Evolutionary conservation across 495 filamentous ascomycete species (phyloP).

Genomic region (Elasticomyces elasticus): DNA sequence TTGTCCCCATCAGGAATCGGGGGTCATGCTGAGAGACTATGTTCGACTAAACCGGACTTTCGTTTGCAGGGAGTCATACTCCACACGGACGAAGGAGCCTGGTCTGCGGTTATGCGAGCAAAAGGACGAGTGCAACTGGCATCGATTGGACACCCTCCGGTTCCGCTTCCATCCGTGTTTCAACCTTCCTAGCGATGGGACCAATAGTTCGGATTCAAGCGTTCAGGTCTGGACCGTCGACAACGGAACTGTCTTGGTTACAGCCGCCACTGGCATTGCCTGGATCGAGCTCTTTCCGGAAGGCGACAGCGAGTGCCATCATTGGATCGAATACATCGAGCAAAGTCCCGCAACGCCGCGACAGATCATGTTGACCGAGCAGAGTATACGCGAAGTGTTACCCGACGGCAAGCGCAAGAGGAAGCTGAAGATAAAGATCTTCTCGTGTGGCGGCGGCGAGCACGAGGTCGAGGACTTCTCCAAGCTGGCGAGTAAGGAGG

Average conservation of each 20-base stretch:
- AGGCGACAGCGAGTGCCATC: slow-evolving; percentile 62
- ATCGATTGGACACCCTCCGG: slow-evolving; percentile 74
- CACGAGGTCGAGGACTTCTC: slow-evolving; percentile 65
- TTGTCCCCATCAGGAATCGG: slow-evolving; percentile 75
- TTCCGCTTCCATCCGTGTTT: slow-evolving; percentile 91
- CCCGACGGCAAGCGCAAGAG: slow-evolving; percentile 61
- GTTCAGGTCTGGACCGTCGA: slow-evolving; percentile 84
- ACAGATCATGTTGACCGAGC: slow-evolving; percentile 63
- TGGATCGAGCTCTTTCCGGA: slow-evolving; percentile 73
- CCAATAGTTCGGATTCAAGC: slow-evolving; percentile 58
- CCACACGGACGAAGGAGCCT: slow-evolving; percentile 70
- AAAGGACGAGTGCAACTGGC: slow-evolving; percentile 79
- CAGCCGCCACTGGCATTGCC: slow-evolving; percentile 68
- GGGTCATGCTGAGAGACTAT: slow-evolving; percentile 84
- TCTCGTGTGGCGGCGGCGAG: slow-evolving; percentile 62
- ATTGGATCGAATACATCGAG: slow-evolving; percentile 68
- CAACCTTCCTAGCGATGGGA: slow-evolving; percentile 63
- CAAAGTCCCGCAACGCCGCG: slow-evolving; percentile 51
- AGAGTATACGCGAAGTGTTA: slow-evolving; percentile 59
- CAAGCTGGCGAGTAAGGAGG: slow-evolving; percentile 54
- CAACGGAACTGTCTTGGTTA: slow-evolving; percentile 66
- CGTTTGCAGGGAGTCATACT: slow-evolving; percentile 64
- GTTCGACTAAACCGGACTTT: slow-evolving; percentile 76
- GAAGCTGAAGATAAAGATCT: slow-evolving; percentile 58
- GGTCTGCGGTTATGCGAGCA: slow-evolving; percentile 60